These are phyloP conservation scores for Linnemannia elongata DNA, from an alignment of 192 early-diverging fungal species.

Conservation along the genomic window DNA sequence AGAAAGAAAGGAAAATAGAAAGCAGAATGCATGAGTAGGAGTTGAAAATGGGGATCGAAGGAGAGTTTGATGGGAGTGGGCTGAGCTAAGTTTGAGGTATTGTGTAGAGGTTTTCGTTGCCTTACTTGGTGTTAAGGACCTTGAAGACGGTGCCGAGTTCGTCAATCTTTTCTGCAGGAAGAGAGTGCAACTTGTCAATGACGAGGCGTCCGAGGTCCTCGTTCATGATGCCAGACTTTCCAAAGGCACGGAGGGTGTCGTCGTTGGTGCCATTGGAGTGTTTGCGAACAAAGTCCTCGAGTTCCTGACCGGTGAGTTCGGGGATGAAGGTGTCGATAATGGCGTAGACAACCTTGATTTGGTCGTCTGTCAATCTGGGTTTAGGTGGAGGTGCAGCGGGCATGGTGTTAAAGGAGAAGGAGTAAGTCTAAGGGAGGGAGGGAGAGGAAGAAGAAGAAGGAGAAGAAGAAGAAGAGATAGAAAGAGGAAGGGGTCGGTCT, in stretches of 20 bases:
- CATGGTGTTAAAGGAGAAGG: background rate
- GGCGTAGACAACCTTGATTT: constrained; percentile 58
- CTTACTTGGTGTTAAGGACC: constrained; percentile 51
- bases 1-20: background rate
- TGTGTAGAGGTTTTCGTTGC: background rate
- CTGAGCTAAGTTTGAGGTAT: background rate
- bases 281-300: constrained; percentile 44
- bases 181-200: constrained; percentile 18
- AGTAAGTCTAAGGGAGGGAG: too few species aligned
- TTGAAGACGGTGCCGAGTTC: constrained; percentile 50
- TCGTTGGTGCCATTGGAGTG: constrained; percentile 39
- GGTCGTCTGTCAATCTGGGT: constrained; percentile 42
- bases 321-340: constrained; percentile 66
- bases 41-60: background rate
- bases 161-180: constrained; percentile 49
- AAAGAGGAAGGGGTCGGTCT: background rate
- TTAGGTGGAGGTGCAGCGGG: background rate
- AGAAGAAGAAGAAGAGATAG: background rate
- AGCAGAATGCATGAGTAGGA: background rate
- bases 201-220: constrained; percentile 31
- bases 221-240: constrained; percentile 37
- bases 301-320: constrained; percentile 49
- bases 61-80: background rate
- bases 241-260: constrained; percentile 26
- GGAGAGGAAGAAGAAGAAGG: background rate